A percentile compares a stretch with the other conserved stretches of the same genome.
These are phyloP conservation scores for Zalaria sp. DNA, from an alignment of 2,329 filamentous ascomycete genomes.

Conservation along the genomic window DNA sequence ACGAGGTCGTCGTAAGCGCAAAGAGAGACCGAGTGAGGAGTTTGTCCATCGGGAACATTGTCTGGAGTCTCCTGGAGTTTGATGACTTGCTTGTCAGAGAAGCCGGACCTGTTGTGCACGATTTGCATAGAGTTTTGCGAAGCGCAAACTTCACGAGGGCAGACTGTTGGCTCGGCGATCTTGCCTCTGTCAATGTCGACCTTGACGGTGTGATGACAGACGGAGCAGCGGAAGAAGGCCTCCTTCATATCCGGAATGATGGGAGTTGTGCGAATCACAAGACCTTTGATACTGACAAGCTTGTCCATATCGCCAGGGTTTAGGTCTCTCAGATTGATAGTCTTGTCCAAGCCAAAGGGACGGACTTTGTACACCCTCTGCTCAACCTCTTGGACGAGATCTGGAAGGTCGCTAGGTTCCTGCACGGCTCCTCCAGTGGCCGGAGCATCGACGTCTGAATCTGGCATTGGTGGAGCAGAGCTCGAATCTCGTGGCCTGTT, in stretches of 20 bases:
- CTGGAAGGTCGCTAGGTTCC: conserved; percentile 42
- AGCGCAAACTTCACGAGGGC: conserved; percentile 67
- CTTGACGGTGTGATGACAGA: conserved; percentile 81
- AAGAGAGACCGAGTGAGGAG: conserved; percentile 89
- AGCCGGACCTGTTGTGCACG: conserved; percentile 86
- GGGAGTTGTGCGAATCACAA: conserved; percentile 89
- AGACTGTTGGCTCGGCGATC: conserved; percentile 86
- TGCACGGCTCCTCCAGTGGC: conserved; percentile 22
- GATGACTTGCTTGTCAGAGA: conserved; percentile 96
- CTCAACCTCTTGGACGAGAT: conserved; percentile 63
- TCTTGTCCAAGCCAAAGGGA: conserved; percentile 75
- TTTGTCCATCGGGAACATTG: conserved; percentile 86
- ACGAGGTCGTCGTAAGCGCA: conserved; percentile 96
- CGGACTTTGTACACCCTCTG: conserved; percentile 71
- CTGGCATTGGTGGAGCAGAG: conserved; percentile 64
- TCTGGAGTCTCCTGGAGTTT: conserved; percentile 97
- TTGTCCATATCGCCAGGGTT: conserved; percentile 96
- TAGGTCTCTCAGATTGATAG: conserved; percentile 82
- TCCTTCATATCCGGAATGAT: conserved; percentile 99
- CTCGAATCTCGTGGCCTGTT: conserved; percentile 35
- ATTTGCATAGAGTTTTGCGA: conserved; percentile 96
- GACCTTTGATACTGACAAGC: conserved; percentile 82
- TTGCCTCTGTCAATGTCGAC: conserved; percentile 90
- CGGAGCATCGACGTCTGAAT: conserved; percentile 43
- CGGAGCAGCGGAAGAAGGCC: conserved; percentile 90